Evolutionary conservation across 2,329 filamentous ascomycete species (phyloP).

Genomic region (Sporothrix mexicana): DNA sequence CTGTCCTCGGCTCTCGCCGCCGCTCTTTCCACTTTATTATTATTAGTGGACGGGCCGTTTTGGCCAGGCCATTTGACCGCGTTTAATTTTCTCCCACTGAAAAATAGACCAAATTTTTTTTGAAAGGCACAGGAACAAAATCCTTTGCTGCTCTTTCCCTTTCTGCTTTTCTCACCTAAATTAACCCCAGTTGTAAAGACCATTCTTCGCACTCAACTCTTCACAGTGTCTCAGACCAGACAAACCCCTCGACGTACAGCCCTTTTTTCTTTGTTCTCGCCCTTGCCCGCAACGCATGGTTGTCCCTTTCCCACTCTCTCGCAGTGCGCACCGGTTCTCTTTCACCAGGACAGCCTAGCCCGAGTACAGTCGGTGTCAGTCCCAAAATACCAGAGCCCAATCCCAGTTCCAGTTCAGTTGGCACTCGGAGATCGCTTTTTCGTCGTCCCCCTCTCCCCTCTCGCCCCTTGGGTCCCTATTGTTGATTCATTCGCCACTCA

Average conservation of each 20-base stretch:
- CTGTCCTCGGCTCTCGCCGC: constrained; percentile 21
- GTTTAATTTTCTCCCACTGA: constrained; percentile 1
- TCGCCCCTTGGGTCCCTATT: constrained; percentile 19
- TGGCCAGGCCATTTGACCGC: constrained; percentile 25
- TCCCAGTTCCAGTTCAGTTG: background rate
- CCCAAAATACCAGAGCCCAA: background rate
- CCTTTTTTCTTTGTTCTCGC: background rate
- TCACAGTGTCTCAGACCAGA: background rate
- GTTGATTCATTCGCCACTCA: constrained; percentile 15
- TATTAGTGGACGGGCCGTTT: constrained; percentile 1
- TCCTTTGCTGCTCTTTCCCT: background rate
- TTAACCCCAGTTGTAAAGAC: background rate
- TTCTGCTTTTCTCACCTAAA: constrained; percentile 7
- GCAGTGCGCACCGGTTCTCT: background rate
- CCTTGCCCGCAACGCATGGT: background rate
- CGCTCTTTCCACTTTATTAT: constrained; percentile 1
- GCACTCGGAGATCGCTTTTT: background rate
- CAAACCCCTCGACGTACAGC: background rate
- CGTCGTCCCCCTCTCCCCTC: background rate
- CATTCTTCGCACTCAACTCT: background rate
- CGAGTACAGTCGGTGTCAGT: constrained; percentile 5
- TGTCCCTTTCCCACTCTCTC: background rate
- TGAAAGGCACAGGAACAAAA: background rate
- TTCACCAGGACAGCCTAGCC: constrained; percentile 8
- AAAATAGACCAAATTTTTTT: no score